These are phyloP conservation scores for Pochonia chlamydosporia DNA, from an alignment of 2,329 filamentous ascomycete genomes.

Conservation along the genomic window DNA sequence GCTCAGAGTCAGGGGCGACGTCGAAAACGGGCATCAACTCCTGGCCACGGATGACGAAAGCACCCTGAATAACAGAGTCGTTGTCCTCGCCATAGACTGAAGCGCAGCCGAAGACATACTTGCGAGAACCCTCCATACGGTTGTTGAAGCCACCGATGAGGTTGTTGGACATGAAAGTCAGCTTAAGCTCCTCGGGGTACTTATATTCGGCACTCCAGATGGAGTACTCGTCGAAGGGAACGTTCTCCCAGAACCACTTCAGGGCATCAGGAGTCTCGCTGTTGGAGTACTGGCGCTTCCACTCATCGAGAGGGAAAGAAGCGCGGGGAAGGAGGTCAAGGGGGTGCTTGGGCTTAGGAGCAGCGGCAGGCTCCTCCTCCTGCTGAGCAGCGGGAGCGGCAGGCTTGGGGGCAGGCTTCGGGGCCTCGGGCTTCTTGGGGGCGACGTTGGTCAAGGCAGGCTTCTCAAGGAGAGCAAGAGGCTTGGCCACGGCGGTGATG, in stretches of 20 bases:
- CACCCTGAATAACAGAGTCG: slow-evolving; percentile 86
- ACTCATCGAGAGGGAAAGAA: slow-evolving; percentile 84
- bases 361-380: slow-evolving; percentile 41
- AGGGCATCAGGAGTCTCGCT: slow-evolving; percentile 78
- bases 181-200: slow-evolving; percentile 97
- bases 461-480: slow-evolving; percentile 75
- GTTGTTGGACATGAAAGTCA: slow-evolving; percentile 99
- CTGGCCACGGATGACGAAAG: slow-evolving; percentile 90
- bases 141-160: slow-evolving; percentile 96
- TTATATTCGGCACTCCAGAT: slow-evolving; percentile 95
- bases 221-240: slow-evolving; percentile 91
- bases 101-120: slow-evolving; percentile 90
- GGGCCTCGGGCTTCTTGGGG: slow-evolving; percentile 73
- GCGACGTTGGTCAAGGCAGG: slow-evolving; percentile 63
- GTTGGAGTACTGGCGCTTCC: slow-evolving; percentile 99
- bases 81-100: slow-evolving; percentile 88
- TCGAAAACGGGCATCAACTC: slow-evolving; percentile 84
- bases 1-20: slow-evolving; percentile 95
- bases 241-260: slow-evolving; percentile 98
- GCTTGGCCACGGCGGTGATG: slow-evolving; percentile 73
- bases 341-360: slow-evolving; percentile 95
- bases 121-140: slow-evolving; percentile 94
- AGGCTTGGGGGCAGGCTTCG: slow-evolving; percentile 63
- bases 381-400: slow-evolving; percentile 28
- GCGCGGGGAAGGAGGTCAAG: slow-evolving; percentile 77